A percentile compares a stretch with the other conserved stretches of the same genome.
These are phyloP conservation scores for Amborella trichopoda DNA, from an alignment of 164 flowering plant genomes.

Conservation along the genomic window DNA sequence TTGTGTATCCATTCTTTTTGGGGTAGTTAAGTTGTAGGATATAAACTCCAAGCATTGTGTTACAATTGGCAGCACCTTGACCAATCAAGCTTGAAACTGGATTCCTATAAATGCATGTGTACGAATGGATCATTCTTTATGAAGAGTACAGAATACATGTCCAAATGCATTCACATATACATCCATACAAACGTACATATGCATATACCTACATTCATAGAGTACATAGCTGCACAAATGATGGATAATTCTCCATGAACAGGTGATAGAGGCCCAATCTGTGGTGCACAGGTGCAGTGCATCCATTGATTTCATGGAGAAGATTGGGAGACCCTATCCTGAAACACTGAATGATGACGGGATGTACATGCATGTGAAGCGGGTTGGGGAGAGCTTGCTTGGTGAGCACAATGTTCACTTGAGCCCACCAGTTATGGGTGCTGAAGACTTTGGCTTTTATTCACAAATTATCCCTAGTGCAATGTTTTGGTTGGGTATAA, in stretches of 20 bases:
- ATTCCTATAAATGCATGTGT: background rate
- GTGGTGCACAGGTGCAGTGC: conserved; percentile 44
- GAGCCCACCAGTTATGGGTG: conserved; percentile 32
- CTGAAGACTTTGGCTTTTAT: conserved; percentile 73
- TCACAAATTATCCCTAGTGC: conserved; percentile 33
- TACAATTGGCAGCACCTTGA: too few relatives aligned
- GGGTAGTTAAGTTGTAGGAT: too few relatives aligned
- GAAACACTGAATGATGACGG: conserved; percentile 39
- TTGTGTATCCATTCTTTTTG: too few relatives aligned
- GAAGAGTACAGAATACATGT: too few relatives aligned
- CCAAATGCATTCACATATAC: too few relatives aligned
- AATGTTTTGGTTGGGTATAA: conserved; percentile 35
- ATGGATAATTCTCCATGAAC: conserved; percentile 1
- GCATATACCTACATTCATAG: background rate
- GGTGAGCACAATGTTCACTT: conserved; percentile 36
- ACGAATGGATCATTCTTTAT: background rate
- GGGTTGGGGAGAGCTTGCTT: conserved; percentile 31
- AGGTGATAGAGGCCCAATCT: conserved; percentile 60
- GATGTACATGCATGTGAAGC: conserved; percentile 46
- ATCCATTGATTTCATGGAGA: conserved; percentile 52
- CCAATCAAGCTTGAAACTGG: too few relatives aligned
- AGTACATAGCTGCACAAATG: background rate
- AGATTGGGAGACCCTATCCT: conserved; percentile 32
- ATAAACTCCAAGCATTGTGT: too few relatives aligned
- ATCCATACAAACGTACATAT: too few relatives aligned